Evolutionary conservation across 2,329 filamentous ascomycete species (phyloP).

Genomic region (Dactylellina drechsleri): DNA sequence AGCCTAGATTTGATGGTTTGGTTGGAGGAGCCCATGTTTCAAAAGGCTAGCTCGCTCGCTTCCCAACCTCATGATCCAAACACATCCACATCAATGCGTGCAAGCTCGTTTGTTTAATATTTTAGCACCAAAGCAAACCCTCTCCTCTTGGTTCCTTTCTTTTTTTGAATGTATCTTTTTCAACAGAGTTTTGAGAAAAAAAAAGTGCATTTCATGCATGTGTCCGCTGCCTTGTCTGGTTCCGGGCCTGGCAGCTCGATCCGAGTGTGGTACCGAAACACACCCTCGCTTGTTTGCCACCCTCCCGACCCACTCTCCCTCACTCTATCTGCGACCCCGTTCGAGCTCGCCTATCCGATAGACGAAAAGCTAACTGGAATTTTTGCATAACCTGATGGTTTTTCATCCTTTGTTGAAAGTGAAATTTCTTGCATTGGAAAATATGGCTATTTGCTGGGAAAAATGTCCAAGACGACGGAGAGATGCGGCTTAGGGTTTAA

Average conservation of each 20-base stretch:
- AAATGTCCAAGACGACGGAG: too few relatives aligned
- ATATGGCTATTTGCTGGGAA: too few relatives aligned
- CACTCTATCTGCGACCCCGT: background rate
- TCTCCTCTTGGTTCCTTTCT: background rate
- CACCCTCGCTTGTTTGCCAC: conserved; percentile 33
- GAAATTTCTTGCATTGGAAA: too few relatives aligned
- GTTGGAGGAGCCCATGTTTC: conserved; percentile 52
- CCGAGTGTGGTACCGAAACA: conserved; percentile 49
- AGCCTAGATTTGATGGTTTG: background rate
- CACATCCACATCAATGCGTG: background rate
- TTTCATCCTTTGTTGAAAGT: too few relatives aligned
- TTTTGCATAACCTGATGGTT: too few relatives aligned
- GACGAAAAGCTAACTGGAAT: conserved; percentile 23
- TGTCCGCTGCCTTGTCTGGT: conserved; percentile 49
- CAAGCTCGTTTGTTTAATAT: too few relatives aligned
- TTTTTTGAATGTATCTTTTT: conserved; percentile 1
- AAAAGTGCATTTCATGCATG: conserved; percentile 46
- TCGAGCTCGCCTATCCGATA: conserved; percentile 55
- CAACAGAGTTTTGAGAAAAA: background rate
- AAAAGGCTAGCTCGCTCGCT: conserved; percentile 21
- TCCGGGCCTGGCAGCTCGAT: conserved; percentile 55
- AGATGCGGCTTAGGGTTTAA: too few relatives aligned
- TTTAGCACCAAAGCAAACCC: too few relatives aligned
- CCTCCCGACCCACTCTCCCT: background rate
- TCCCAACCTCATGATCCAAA: conserved; percentile 37